phyloP scores from a whole-genome alignment of 768 basidiomycete genomes.

The Pleurotus cornucopiae region DNA sequence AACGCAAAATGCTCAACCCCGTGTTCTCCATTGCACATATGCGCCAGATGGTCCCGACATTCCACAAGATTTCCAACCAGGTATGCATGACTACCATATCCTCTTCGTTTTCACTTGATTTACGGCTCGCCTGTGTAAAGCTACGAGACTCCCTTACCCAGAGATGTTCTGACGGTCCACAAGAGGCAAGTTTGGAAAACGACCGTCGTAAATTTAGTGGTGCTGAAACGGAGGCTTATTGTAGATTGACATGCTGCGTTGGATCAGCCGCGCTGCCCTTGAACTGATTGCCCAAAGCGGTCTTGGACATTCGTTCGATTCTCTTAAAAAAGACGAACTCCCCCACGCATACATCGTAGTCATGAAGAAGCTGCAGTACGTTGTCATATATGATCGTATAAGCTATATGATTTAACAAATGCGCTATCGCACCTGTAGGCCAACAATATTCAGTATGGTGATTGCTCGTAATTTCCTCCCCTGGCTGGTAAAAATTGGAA shows the following conservation, averaged over 20 bases:
- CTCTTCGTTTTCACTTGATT: neutral
- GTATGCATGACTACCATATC: neutral
- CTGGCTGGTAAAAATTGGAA: slow-evolving; percentile 17
- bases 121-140: slow-evolving; percentile 7
- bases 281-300: slow-evolving; percentile 31
- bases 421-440: slow-evolving; percentile 11
- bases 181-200: neutral
- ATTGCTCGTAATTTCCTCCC: slow-evolving; percentile 21
- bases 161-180: neutral
- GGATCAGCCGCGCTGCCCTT: slow-evolving; percentile 28
- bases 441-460: slow-evolving; percentile 16
- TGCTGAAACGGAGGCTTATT: neutral
- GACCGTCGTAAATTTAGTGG: neutral
- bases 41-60: slow-evolving; percentile 25
- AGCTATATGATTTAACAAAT: too few relatives aligned
- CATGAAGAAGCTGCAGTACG: slow-evolving; percentile 15
- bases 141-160: neutral
- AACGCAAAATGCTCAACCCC: slow-evolving; percentile 31
- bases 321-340: slow-evolving; percentile 16
- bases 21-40: slow-evolving; percentile 30
- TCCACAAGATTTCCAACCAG: slow-evolving; percentile 15
- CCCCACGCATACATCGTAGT: slow-evolving; percentile 13
- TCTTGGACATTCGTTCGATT: slow-evolving; percentile 30
- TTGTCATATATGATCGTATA: neutral
- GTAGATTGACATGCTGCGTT: slow-evolving; percentile 23